Evolutionary conservation across 805 yeast genomes (phyloP).

Genomic region (Candida xyloterini): DNA sequence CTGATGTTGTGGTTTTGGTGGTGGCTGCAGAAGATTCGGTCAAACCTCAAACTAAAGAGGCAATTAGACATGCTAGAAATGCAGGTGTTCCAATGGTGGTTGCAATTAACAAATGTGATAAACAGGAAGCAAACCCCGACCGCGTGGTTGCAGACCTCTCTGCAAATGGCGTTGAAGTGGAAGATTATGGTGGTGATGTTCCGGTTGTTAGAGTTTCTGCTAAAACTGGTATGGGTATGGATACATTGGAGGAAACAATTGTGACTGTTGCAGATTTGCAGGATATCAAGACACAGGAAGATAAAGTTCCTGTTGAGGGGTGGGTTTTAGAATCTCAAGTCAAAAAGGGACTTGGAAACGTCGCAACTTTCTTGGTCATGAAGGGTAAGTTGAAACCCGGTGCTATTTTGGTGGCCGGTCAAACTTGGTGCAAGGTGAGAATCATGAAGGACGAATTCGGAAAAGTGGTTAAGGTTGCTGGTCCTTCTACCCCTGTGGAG

Average conservation of each 20-base stretch:
- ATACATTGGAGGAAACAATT: conserved; percentile 83
- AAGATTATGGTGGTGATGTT: conserved; percentile 93
- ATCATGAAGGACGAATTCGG: conserved; percentile 75
- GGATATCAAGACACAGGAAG: conserved; percentile 64
- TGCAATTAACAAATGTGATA: conserved; percentile 91
- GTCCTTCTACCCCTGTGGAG: conserved; percentile 88
- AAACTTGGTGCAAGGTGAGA: conserved; percentile 79
- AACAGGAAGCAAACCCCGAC: conserved; percentile 69
- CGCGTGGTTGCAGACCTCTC: conserved; percentile 77
- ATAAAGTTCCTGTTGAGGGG: conserved; percentile 67
- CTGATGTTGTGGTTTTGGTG: conserved; percentile 88
- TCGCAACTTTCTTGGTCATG: conserved; percentile 79
- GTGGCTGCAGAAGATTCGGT: conserved; percentile 98
- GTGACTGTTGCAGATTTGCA: conserved; percentile 78
- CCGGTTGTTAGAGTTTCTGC: conserved; percentile 89
- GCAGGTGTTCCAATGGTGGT: conserved; percentile 83
- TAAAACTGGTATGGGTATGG: conserved; percentile 86
- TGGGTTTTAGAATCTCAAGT: conserved; percentile 86
- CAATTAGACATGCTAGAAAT: conserved; percentile 85
- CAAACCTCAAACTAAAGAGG: conserved; percentile 96
- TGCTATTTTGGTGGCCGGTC: conserved; percentile 77
- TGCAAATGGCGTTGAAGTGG: conserved; percentile 74
- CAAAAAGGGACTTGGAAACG: conserved; percentile 77
- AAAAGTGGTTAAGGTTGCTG: conserved; percentile 57
- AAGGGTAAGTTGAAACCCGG: conserved; percentile 77